Conservation (phyloP, 768 basidiomycete species). For the Tylopilus plumbeoviolaceoides region DNA sequence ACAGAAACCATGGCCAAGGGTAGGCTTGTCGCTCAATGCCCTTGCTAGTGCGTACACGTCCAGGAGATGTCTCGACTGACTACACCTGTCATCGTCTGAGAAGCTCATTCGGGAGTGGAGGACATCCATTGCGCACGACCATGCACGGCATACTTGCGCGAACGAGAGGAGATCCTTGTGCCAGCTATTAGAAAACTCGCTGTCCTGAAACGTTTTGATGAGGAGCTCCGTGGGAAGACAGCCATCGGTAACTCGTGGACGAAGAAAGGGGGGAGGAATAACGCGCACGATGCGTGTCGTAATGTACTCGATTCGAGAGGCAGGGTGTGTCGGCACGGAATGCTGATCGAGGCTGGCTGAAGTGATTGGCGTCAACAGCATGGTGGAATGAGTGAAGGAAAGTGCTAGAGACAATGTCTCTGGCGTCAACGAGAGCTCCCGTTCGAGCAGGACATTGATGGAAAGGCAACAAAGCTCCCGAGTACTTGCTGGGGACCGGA, state of each 20-base stretch:
- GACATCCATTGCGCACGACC: conserved; percentile 23
- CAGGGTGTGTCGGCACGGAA: conserved; percentile 2
- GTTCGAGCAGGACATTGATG: conserved; percentile 13
- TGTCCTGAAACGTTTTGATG: conserved; percentile 17
- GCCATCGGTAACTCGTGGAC: conserved; percentile 2
- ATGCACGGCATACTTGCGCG: conserved; percentile 23
- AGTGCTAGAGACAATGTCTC: conserved; percentile 16
- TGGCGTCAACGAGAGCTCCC: conserved; percentile 12
- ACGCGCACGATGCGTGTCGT: conserved; percentile 22
- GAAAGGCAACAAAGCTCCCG: conserved; percentile 4
- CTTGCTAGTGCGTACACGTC: conserved; percentile 17
- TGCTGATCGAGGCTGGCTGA: conserved; percentile 1
- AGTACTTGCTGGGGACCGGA: conserved; percentile 5
- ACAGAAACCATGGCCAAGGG: conserved; percentile 9
- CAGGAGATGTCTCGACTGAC: neutral
- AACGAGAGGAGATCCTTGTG: conserved; percentile 21
- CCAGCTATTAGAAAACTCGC: conserved; percentile 17
- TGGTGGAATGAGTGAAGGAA: conserved; percentile 22
- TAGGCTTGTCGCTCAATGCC: conserved; percentile 12
- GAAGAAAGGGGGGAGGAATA: conserved; percentile 3
- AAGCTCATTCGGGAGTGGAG: conserved; percentile 14
- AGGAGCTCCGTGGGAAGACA: conserved; percentile 21
- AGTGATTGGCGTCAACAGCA: conserved; percentile 10
- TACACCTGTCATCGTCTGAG: conserved; percentile 9
- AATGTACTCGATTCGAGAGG: conserved; percentile 13